Percentiles rank a stretch among this genome's conserved stretches.
phyloP scores from a whole-genome alignment of 352 stramenopile species.

The Globisporangium echinulatum region DNA sequence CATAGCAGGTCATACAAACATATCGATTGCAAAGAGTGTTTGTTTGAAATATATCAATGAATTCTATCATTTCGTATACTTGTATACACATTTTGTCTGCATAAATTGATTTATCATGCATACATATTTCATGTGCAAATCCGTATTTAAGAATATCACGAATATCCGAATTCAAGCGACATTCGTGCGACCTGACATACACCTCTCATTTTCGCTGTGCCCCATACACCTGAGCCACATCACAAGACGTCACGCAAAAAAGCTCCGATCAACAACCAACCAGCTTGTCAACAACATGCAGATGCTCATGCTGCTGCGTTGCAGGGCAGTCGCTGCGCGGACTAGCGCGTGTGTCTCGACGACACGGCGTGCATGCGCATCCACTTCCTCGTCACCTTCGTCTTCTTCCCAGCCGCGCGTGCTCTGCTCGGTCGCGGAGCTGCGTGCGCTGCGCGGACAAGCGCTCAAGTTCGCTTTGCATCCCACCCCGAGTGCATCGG shows the following conservation, averaged over 20 bases:
- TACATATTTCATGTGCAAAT: too few species aligned
- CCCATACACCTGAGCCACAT: neutral
- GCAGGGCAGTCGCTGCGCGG: neutral
- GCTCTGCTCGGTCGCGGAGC: conserved; percentile 51
- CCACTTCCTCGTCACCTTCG: neutral
- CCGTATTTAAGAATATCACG: too few species aligned
- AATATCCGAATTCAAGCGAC: too few species aligned
- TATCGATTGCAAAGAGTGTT: too few species aligned
- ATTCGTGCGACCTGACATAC: neutral
- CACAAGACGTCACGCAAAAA: too few species aligned
- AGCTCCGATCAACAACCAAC: neutral
- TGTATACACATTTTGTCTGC: too few species aligned
- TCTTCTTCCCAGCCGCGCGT: conserved; percentile 24
- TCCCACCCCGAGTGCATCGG: conserved; percentile 1
- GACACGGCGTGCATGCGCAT: too few species aligned
- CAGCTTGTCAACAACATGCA: neutral
- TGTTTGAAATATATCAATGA: too few species aligned
- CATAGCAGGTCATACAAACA: too few species aligned
- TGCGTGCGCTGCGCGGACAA: conserved; percentile 28
- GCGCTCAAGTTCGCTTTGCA: conserved; percentile 50
- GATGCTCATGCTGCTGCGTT: neutral
- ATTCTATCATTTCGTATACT: too few species aligned
- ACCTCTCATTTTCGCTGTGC: neutral
- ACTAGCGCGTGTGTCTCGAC: neutral
- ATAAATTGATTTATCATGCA: too few species aligned